These are phyloP conservation scores for Heteromeles arbutifolia DNA, from an alignment of 306 rosid genomes.

Conservation along the genomic window DNA sequence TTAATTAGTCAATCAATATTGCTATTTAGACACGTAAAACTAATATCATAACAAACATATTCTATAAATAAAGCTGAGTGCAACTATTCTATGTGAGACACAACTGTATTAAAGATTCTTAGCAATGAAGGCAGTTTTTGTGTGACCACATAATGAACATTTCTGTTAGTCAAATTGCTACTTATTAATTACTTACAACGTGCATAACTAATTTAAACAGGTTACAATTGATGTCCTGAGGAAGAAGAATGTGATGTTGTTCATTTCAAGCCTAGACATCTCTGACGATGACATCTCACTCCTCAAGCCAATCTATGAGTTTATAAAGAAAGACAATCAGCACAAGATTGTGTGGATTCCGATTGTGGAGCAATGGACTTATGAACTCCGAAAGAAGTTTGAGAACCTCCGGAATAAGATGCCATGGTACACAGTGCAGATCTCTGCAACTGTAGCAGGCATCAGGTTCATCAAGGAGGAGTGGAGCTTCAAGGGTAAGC, in stretches of 20 bases:
- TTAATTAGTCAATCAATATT: too few relatives aligned
- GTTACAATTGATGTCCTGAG: conserved; percentile 30
- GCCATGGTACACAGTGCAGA: conserved; percentile 45
- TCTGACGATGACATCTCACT: conserved; percentile 29
- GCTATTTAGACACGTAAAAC: too few relatives aligned
- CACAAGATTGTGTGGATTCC: conserved; percentile 66
- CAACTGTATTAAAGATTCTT: too few relatives aligned
- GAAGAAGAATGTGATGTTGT: conserved; percentile 38
- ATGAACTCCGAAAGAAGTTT: conserved; percentile 34
- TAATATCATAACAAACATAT: too few relatives aligned
- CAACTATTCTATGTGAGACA: too few relatives aligned
- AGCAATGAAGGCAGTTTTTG: too few relatives aligned
- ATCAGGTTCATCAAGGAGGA: conserved; percentile 39
- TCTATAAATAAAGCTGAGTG: too few relatives aligned
- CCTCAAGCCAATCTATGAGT: conserved; percentile 30
- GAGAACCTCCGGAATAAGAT: conserved; percentile 36
- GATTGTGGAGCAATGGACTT: conserved; percentile 41
- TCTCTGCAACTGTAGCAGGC: conserved; percentile 25
- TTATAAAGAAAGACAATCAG: conserved; percentile 8
- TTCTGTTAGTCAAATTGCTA: too few relatives aligned
- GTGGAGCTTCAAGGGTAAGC: conserved; percentile 47
- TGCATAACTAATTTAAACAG: not conserved
- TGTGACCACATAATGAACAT: too few relatives aligned
- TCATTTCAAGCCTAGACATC: conserved; percentile 48
- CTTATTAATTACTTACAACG: not conserved